These are phyloP conservation scores for Erythrobasidium yunnanense DNA, from an alignment of 768 basidiomycete species.

Conservation along the genomic window DNA sequence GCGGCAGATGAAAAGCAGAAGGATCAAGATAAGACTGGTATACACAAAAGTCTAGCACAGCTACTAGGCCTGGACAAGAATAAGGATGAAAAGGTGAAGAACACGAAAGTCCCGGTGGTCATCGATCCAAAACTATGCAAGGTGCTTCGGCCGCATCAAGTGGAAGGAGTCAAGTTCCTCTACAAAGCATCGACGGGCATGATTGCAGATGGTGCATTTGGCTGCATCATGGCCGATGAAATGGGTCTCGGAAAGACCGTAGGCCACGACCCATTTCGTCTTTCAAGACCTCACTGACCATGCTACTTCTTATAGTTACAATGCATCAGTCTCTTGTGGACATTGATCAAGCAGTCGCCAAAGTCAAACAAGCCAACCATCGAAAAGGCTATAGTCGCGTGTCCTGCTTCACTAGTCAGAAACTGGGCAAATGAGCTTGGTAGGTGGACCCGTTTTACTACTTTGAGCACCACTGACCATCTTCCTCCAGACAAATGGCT, in stretches of 20 bases:
- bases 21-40: conserved; percentile 57
- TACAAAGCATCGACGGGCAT: conserved; percentile 91
- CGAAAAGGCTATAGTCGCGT: conserved; percentile 94
- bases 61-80: conserved; percentile 66
- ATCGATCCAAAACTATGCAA: conserved; percentile 80
- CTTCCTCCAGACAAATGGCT: conserved; percentile 77
- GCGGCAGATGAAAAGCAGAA: conserved; percentile 53
- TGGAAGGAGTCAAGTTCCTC: conserved; percentile 98
- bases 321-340: conserved; percentile 92
- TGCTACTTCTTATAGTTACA: conserved; percentile 75
- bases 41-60: conserved; percentile 78
- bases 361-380: conserved; percentile 72
- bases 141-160: conserved; percentile 89
- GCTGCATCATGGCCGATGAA: conserved; percentile 98
- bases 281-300: conserved; percentile 14
- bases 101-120: conserved; percentile 82
- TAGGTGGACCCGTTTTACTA: conserved; percentile 36
- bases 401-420: conserved; percentile 89
- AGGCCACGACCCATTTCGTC: background rate
- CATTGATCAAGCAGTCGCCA: conserved; percentile 86
- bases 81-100: conserved; percentile 54
- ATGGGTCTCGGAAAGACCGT: conserved; percentile 71
- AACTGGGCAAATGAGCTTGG: conserved; percentile 98
- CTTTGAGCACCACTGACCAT: background rate
- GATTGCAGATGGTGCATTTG: conserved; percentile 70